Conservation (phyloP, 805 yeast species). For the Ogataea sp. region DNA sequence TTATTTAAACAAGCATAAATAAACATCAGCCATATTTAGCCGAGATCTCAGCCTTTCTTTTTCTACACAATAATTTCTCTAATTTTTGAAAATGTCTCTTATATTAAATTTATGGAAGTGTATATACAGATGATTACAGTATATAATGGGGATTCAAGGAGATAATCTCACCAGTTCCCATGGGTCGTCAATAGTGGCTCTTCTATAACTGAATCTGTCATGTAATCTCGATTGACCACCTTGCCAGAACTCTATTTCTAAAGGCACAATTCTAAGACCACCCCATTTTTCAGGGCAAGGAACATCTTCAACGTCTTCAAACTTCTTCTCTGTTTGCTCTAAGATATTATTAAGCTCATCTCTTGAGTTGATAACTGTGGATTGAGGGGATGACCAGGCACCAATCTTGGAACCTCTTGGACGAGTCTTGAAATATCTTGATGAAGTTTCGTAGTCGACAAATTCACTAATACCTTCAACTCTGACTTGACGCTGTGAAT, state of each 20-base stretch:
- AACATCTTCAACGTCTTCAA: conserved; percentile 51
- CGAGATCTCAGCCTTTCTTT: no score
- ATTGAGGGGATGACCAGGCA: conserved; percentile 95
- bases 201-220: conserved; percentile 71
- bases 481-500: conserved; percentile 84
- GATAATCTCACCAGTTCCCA: conserved; percentile 71
- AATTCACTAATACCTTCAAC: conserved; percentile 80
- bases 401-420: conserved; percentile 93
- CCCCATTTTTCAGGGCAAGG: conserved; percentile 97
- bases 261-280: conserved; percentile 79
- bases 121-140: not conserved
- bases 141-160: conserved; percentile 37
- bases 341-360: conserved; percentile 54
- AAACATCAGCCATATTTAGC: no score
- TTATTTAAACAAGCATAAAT: no score
- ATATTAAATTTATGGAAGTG: no score
- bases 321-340: conserved; percentile 41
- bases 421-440: conserved; percentile 74
- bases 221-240: conserved; percentile 87
- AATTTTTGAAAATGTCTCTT: no score
- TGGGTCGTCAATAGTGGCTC: conserved; percentile 38
- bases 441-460: conserved; percentile 64
- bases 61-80: no score
- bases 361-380: conserved; percentile 48
- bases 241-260: conserved; percentile 96